A percentile compares a stretch with the other conserved stretches of the same genome.
Evolutionary conservation across 257 asterid genomes (phyloP).

Genomic region (Gynochthodes officinalis): DNA sequence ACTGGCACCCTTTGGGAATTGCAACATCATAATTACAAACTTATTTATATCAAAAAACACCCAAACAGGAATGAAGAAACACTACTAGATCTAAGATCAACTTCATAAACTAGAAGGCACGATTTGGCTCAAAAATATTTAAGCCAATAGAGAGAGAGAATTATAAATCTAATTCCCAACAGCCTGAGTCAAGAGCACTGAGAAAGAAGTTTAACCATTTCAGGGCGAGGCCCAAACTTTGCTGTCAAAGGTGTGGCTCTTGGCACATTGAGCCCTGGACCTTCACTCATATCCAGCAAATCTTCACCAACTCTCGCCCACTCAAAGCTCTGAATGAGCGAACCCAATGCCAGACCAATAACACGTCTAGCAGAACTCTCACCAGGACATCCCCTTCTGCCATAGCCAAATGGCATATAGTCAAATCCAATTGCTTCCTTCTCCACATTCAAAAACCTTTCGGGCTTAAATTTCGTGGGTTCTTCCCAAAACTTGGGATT

Average conservation of each 20-base stretch:
- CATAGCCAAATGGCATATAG: slow-evolving; percentile 29
- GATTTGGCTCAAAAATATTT: too few species aligned
- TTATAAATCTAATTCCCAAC: too few species aligned
- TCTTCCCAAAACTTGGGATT: slow-evolving; percentile 19
- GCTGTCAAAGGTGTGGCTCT: slow-evolving; percentile 23
- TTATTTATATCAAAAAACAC: too few species aligned
- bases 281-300: slow-evolving; percentile 23
- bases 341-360: slow-evolving; percentile 14
- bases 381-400: slow-evolving; percentile 30
- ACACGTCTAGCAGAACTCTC: slow-evolving; percentile 19
- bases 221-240: slow-evolving; percentile 20
- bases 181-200: too few species aligned
- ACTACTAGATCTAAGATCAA: too few species aligned
- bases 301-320: slow-evolving; percentile 28
- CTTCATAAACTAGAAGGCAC: too few species aligned
- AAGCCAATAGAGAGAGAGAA: too few species aligned
- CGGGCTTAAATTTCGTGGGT: slow-evolving; percentile 28
- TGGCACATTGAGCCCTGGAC: slow-evolving; percentile 12
- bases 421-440: slow-evolving; percentile 17
- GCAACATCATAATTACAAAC: too few species aligned
- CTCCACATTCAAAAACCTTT: slow-evolving; percentile 22
- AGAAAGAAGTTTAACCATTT: slow-evolving; percentile 10
- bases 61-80: too few species aligned
- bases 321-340: slow-evolving; percentile 4
- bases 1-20: too few species aligned